Percentiles rank a stretch among this genome's conserved stretches.
Conservation (phyloP, 352 stramenopile species). For the Stephanocyclus meneghinianus region DNA sequence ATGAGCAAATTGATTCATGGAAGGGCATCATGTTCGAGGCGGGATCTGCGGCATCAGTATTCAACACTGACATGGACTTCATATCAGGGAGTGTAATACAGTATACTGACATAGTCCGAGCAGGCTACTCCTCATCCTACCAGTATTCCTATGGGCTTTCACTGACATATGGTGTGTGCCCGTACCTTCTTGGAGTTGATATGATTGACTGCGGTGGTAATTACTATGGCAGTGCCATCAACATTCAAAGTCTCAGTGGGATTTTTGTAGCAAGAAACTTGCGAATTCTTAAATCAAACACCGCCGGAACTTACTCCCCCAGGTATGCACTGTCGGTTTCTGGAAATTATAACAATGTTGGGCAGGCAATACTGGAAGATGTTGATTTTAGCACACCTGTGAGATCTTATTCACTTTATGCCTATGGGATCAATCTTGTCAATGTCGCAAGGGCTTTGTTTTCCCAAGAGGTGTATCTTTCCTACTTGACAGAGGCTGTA, state of each 20-base stretch:
- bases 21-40: slow-evolving; percentile 11
- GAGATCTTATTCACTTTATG: neutral
- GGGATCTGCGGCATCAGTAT: neutral
- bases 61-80: neutral
- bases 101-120: slow-evolving; percentile 23
- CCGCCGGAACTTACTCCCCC: slow-evolving; percentile 2
- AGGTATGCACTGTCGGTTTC: neutral
- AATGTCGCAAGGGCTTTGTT: neutral
- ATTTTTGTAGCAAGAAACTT: slow-evolving; percentile 5
- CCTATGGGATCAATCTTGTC: neutral
- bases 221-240: slow-evolving; percentile 5
- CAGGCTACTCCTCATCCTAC: slow-evolving; percentile 10
- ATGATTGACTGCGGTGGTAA: slow-evolving; percentile 14
- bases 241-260: neutral
- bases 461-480: neutral
- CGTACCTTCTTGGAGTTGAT: slow-evolving; percentile 21
- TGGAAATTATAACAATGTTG: neutral
- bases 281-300: slow-evolving; percentile 5
- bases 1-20: slow-evolving; percentile 9
- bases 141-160: neutral
- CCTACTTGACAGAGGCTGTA: neutral
- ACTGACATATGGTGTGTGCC: neutral
- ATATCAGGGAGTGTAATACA: slow-evolving; percentile 22
- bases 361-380: slow-evolving; percentile 1
- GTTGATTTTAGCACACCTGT: neutral